Percentiles rank a stretch among this genome's conserved stretches.
Conservation (phyloP, 2,329 filamentous ascomycete species). For the Pseudogymnoascus sp. region DNA sequence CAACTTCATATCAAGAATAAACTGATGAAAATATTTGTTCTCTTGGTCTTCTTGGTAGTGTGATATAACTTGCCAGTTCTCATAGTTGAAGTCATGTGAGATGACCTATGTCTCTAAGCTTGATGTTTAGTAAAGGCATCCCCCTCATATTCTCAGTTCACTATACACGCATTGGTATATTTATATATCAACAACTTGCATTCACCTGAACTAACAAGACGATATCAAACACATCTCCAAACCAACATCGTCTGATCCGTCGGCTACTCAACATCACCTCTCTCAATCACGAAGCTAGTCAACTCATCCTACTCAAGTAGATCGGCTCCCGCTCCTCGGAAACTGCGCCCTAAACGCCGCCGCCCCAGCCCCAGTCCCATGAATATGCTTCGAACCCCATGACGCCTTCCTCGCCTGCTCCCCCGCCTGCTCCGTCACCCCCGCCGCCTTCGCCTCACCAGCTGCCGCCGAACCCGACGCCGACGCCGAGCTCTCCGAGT, state of each 20-base stretch:
- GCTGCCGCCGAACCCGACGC: neutral
- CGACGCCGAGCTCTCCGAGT: neutral
- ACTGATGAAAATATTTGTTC: neutral
- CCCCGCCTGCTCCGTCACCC: neutral
- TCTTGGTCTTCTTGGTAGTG: neutral
- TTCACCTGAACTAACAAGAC: neutral
- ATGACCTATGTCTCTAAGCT: no score
- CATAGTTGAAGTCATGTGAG: neutral
- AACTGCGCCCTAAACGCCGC: neutral
- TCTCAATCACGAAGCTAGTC: neutral
- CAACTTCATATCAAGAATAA: slow-evolving; percentile 7
- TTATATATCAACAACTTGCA: neutral
- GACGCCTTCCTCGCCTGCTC: neutral
- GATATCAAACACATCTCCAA: neutral
- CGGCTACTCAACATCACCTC: no score
- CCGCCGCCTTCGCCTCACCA: neutral
- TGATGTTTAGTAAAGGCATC: neutral
- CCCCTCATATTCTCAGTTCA: neutral
- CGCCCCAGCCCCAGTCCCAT: neutral
- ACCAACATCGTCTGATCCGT: no score
- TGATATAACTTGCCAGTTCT: neutral
- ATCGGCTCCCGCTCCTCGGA: neutral
- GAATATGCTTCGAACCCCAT: slow-evolving; percentile 1
- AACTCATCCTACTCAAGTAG: neutral
- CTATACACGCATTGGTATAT: neutral